Percentiles rank a stretch among this genome's conserved stretches.
phyloP scores from a whole-genome alignment of 2,329 filamentous ascomycete species.

The Scolecobasidium constrictum region DNA sequence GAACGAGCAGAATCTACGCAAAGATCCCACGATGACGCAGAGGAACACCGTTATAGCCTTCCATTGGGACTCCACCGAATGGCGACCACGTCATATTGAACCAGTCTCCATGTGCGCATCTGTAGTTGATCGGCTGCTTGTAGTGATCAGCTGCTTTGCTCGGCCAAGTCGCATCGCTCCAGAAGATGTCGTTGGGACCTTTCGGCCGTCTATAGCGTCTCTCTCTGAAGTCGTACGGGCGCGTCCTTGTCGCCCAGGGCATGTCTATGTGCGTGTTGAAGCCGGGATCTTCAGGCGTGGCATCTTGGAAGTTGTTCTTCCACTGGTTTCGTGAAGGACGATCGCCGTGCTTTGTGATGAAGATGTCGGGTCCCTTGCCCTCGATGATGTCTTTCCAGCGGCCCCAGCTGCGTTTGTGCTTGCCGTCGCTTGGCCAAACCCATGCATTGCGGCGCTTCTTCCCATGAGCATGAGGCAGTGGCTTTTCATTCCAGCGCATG shows the following conservation, averaged over 20 bases:
- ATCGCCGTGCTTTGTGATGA: constrained; percentile 20
- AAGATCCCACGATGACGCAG: background rate
- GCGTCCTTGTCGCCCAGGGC: constrained; percentile 11
- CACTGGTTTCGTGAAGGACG: constrained; percentile 26
- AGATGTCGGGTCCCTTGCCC: constrained; percentile 34
- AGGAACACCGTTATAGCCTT: background rate
- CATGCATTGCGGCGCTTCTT: constrained; percentile 29
- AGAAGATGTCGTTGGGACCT: constrained; percentile 16
- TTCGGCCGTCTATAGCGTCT: constrained; percentile 22
- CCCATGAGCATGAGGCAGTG: constrained; percentile 9
- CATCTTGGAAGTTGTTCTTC: constrained; percentile 20
- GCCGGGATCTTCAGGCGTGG: constrained; percentile 14
- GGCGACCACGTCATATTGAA: constrained; percentile 4
- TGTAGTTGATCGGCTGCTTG: constrained; percentile 2
- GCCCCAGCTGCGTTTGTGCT: constrained; percentile 22
- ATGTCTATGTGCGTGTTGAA: constrained; percentile 2
- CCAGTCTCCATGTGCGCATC: constrained; percentile 6
- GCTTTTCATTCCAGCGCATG: constrained; percentile 1
- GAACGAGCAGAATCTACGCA: too few relatives aligned
- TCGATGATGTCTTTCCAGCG: constrained; percentile 32
- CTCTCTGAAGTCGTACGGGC: constrained; percentile 24
- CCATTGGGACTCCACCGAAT: background rate
- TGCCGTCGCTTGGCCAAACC: constrained; percentile 34
- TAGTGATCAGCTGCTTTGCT: background rate
- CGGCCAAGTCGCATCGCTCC: constrained; percentile 18